Base-by-base conservation (phyloP, 257 asterid genomes). In the Gentiana dahurica region DNA sequence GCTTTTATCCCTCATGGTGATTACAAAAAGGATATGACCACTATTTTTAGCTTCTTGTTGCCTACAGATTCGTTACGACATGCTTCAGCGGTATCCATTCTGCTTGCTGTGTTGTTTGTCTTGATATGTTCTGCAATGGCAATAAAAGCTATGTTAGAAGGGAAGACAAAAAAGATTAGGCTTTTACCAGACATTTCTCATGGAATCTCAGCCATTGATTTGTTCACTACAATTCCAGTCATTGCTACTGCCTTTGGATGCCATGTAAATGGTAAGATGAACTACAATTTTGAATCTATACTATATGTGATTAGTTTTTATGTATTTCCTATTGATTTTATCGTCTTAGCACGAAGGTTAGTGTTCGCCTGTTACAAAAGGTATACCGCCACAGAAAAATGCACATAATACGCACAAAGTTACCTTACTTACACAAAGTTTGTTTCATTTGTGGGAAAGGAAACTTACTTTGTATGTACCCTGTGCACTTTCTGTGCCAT, bases 221-320 rank as follows among this genome's bases (percentile, higher is more conserved):
- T 87, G 41, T 87, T 91, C 77, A 91, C 98, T 7, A 82, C 98
- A 12, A 78, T 91, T 72, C 98, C 96, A 3, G 81, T 91, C 53
- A 79, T 91, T 72, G 96, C 94, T 38, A 87, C 96, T 34, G 98
- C 95, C 66, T 87, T 91, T 39, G 98, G 95, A 69, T 91, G 96
- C 73, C 96, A 91, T 67, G 96, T 85, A 39, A 91, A 83, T 65
- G 84, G 98, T 87, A 78, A 65, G 79, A 24, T 24, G 24, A 24
- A 24, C 24, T 24, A 24, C 24, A 24, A 24, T 24, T 24, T 24
- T 24, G 24, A 24, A 24, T 24, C 24, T 24, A 24, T 24, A 24
- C 24, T 24, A 24, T 24, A 24, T 24, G 79, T 10, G 32, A 53
- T 36, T 6, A 41, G 46, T 41, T 41, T 7, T 10, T 10, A 1